phyloP scores from a whole-genome alignment of 192 early-diverging fungal species.

The Coemansia sp. region DNA sequence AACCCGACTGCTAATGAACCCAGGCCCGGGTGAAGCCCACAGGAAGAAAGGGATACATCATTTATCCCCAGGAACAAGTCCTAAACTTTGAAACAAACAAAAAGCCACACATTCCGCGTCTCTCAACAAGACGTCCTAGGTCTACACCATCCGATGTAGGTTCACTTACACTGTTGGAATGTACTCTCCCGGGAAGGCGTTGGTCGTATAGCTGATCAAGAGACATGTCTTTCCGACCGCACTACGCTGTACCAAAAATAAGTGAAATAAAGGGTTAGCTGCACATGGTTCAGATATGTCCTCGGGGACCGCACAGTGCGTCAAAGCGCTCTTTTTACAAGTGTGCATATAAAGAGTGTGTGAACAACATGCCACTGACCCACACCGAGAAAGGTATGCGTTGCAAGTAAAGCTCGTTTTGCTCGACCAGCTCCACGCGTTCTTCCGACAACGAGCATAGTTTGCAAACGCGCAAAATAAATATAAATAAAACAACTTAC shows the following conservation, averaged over 20 bases:
- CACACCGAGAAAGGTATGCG: too few relatives aligned
- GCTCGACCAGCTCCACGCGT: not conserved
- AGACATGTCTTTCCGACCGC: conserved; percentile 96
- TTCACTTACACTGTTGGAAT: conserved; percentile 95
- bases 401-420: too few relatives aligned
- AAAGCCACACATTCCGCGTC: not conserved
- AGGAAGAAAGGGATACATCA: not conserved
- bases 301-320: not conserved
- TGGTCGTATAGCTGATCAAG: conserved; percentile 97
- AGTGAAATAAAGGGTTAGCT: conserved; percentile 1
- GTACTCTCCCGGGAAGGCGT: conserved; percentile 99
- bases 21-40: not conserved
- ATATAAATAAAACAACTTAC: conserved; percentile 50
- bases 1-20: not conserved
- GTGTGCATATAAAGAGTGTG: not conserved
- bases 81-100: not conserved
- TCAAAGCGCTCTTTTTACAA: not conserved
- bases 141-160: too few relatives aligned
- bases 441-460: not conserved
- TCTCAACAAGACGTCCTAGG: too few relatives aligned
- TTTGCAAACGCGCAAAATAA: not conserved
- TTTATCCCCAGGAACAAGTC: not conserved
- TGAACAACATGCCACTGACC: not conserved
- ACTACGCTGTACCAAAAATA: conserved; percentile 50
- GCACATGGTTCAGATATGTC: not conserved